phyloP scores from a whole-genome alignment of 2,329 filamentous ascomycete genomes.

The Aspergillus niger region DNA sequence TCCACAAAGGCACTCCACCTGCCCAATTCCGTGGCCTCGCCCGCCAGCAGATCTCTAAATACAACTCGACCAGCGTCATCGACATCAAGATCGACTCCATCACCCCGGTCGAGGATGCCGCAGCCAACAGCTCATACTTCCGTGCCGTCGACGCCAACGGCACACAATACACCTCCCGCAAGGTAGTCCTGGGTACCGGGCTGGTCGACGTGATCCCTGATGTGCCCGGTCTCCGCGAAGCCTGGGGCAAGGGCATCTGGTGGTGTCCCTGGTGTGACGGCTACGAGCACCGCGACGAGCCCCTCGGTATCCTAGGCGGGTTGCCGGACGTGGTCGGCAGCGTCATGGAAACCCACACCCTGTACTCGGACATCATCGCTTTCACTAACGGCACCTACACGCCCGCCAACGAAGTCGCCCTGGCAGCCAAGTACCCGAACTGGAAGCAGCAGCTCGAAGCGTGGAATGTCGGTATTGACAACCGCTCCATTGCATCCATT shows the following conservation, averaged over 20 bases:
- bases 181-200: slow-evolving; percentile 61
- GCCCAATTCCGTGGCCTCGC: slow-evolving; percentile 58
- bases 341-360: slow-evolving; percentile 56
- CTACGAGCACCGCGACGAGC: slow-evolving; percentile 61
- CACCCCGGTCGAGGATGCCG: slow-evolving; percentile 18
- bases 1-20: slow-evolving; percentile 52
- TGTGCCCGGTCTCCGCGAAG: slow-evolving; percentile 58
- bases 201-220: slow-evolving; percentile 57
- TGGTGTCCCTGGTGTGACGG: slow-evolving; percentile 70
- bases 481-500: slow-evolving; percentile 56
- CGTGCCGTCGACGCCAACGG: slow-evolving; percentile 42
- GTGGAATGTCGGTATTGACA: slow-evolving; percentile 58
- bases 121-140: slow-evolving; percentile 50
- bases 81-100: slow-evolving; percentile 56
- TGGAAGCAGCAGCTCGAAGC: slow-evolving; percentile 55
- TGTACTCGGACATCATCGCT: slow-evolving; percentile 59
- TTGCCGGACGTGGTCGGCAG: slow-evolving; percentile 49
- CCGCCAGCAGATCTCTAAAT: slow-evolving; percentile 55
- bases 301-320: slow-evolving; percentile 56
- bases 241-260: slow-evolving; percentile 62
- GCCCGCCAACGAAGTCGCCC: slow-evolving; percentile 40
- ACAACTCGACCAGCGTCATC: slow-evolving; percentile 52
- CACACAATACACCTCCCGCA: slow-evolving; percentile 50
- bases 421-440: slow-evolving; percentile 45
- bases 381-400: slow-evolving; percentile 64